Conservation (phyloP, 805 yeast species). For the Candida maesae region DNA sequence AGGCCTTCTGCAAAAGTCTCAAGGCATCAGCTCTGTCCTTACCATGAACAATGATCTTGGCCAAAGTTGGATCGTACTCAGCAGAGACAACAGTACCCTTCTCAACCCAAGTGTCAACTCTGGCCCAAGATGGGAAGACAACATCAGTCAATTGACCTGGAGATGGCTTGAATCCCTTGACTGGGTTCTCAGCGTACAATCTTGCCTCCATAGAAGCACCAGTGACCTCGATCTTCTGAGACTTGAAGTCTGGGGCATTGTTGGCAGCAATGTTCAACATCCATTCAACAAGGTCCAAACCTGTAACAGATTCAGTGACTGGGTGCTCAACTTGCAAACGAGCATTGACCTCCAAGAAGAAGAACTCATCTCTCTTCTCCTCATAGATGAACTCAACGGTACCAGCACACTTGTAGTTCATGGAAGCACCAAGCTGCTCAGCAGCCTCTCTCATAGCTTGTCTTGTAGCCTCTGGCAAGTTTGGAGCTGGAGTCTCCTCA, state of each 20-base stretch:
- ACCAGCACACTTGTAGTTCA: constrained; percentile 96
- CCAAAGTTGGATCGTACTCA: constrained; percentile 94
- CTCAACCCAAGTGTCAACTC: constrained; percentile 92
- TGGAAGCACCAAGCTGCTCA: constrained; percentile 71
- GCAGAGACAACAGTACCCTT: constrained; percentile 86
- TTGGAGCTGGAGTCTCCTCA: constrained; percentile 98
- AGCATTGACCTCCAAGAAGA: constrained; percentile 94
- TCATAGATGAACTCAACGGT: constrained; percentile 96
- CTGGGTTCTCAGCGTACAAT: constrained; percentile 95
- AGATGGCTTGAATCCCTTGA: constrained; percentile 90
- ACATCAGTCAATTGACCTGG: constrained; percentile 93
- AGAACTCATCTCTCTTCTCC: constrained; percentile 79
- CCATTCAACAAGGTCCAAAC: constrained; percentile 94
- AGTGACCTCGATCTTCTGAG: constrained; percentile 50
- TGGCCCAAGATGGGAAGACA: constrained; percentile 82
- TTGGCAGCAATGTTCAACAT: constrained; percentile 92
- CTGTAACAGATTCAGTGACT: constrained; percentile 92
- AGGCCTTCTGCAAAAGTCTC: constrained; percentile 68
- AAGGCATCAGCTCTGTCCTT: constrained; percentile 84
- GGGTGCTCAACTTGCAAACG: constrained; percentile 98
- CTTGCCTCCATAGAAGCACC: constrained; percentile 98
- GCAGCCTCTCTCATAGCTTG: constrained; percentile 75
- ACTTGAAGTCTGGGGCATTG: constrained; percentile 70
- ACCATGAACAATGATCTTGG: constrained; percentile 95
- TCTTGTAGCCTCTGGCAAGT: constrained; percentile 78